Evolutionary conservation across 495 filamentous ascomycete genomes (phyloP).

Genomic region (Apodospora peruviana): DNA sequence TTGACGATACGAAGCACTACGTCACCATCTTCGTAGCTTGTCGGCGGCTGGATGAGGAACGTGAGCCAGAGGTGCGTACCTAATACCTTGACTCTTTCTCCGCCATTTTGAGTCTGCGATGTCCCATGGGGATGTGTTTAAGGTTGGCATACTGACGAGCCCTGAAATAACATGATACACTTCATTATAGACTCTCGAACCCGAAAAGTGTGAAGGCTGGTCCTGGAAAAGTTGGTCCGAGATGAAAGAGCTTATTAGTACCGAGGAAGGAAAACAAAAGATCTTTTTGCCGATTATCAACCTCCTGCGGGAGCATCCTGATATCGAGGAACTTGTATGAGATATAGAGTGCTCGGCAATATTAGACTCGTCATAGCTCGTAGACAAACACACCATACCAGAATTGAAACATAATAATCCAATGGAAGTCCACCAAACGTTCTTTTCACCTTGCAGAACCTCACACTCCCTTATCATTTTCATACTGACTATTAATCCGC

Average conservation of each 20-base stretch:
- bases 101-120: neutral
- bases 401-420: no score
- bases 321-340: slow-evolving; percentile 12
- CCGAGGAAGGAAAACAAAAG: slow-evolving; percentile 23
- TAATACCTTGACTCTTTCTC: neutral
- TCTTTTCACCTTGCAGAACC: neutral
- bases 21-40: slow-evolving; percentile 58
- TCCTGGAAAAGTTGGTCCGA: slow-evolving; percentile 52
- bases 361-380: no score
- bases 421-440: no score
- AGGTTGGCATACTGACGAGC: no score
- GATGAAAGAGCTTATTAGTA: slow-evolving; percentile 22
- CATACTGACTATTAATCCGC: neutral
- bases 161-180: no score
- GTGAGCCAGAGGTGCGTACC: slow-evolving; percentile 46
- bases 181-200: slow-evolving; percentile 37
- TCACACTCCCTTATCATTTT: neutral
- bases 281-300: slow-evolving; percentile 55
- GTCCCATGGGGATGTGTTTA: no score
- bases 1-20: slow-evolving; percentile 55
- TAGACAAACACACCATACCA: no score
- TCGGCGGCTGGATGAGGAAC: slow-evolving; percentile 29
- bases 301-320: slow-evolving; percentile 44
- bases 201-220: slow-evolving; percentile 63
- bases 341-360: no score